These are phyloP conservation scores for Dictyophora rubrovolvata DNA, from an alignment of 768 basidiomycete genomes.

Conservation along the genomic window DNA sequence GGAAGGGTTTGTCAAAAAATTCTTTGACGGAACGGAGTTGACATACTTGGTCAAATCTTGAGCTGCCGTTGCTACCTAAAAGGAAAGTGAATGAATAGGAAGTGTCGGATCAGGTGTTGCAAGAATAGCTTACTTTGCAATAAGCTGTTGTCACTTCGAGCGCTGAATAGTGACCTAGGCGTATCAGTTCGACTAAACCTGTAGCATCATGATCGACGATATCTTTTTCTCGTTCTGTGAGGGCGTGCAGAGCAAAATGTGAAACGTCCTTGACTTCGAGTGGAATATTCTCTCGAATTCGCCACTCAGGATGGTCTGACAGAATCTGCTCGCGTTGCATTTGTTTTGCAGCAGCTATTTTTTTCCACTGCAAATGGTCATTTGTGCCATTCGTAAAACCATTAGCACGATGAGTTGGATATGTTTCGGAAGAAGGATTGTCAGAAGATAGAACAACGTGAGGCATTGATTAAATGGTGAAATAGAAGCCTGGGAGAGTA, in stretches of 20 bases:
- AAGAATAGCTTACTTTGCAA: constrained; percentile 14
- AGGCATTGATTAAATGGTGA: neutral
- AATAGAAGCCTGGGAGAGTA: neutral
- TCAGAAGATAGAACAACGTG: neutral
- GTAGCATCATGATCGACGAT: constrained; percentile 30
- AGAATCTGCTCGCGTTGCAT: constrained; percentile 19
- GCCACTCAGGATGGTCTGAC: constrained; percentile 19
- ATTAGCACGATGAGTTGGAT: neutral
- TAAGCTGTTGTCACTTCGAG: constrained; percentile 29
- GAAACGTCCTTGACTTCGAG: constrained; percentile 20
- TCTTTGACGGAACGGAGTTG: neutral
- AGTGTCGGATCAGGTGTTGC: neutral
- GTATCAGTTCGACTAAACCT: constrained; percentile 21
- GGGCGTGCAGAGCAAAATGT: constrained; percentile 18
- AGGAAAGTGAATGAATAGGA: neutral
- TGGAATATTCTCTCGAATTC: constrained; percentile 14
- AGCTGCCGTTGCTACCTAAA: constrained; percentile 23
- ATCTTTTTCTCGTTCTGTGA: constrained; percentile 20
- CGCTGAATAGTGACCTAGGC: constrained; percentile 23
- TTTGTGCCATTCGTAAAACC: neutral
- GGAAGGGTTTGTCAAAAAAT: neutral
- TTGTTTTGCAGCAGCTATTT: constrained; percentile 5
- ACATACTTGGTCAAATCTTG: constrained; percentile 20
- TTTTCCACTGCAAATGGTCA: constrained; percentile 7
- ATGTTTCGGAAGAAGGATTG: neutral